Evolutionary conservation across 192 early-diverging fungal genomes (phyloP).

Genomic region (Coemansia sp.): DNA sequence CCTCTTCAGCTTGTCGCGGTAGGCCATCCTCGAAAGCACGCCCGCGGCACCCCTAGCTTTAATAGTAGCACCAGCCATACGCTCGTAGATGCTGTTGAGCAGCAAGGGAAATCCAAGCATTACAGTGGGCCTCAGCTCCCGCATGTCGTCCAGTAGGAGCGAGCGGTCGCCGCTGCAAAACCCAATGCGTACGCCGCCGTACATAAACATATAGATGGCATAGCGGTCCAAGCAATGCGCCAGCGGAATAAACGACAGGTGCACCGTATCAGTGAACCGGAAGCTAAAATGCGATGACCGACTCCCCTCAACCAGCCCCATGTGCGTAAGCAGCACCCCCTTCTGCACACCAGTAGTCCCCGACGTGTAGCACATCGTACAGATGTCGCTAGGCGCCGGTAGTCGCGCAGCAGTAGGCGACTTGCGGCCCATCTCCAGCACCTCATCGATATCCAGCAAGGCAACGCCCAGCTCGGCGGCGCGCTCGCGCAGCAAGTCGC

Average conservation of each 20-base stretch:
- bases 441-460: slow-evolving; percentile 55
- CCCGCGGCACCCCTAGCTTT: slow-evolving; percentile 49
- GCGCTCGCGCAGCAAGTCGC: slow-evolving; percentile 48
- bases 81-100: slow-evolving; percentile 78
- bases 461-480: slow-evolving; percentile 62
- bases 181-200: slow-evolving; percentile 62
- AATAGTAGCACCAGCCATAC: slow-evolving; percentile 53
- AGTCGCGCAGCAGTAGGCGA: slow-evolving; percentile 44
- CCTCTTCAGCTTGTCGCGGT: slow-evolving; percentile 56
- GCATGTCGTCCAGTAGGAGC: slow-evolving; percentile 72
- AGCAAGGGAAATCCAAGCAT: slow-evolving; percentile 71
- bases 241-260: slow-evolving; percentile 67
- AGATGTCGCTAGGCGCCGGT: slow-evolving; percentile 63
- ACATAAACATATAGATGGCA: slow-evolving; percentile 48
- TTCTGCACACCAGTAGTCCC: slow-evolving; percentile 72
- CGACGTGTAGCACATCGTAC: slow-evolving; percentile 68
- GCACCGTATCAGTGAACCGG: background rate
- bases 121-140: slow-evolving; percentile 69
- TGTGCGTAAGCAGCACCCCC: slow-evolving; percentile 67
- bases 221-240: slow-evolving; percentile 79
- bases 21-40: slow-evolving; percentile 46
- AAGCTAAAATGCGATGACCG: background rate
- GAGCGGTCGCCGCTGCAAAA: slow-evolving; percentile 71
- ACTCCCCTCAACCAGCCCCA: slow-evolving; percentile 21
- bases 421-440: slow-evolving; percentile 59